Conservation (phyloP, 1,284 basidiomycete species). For the Cystobasidium pallidum region DNA sequence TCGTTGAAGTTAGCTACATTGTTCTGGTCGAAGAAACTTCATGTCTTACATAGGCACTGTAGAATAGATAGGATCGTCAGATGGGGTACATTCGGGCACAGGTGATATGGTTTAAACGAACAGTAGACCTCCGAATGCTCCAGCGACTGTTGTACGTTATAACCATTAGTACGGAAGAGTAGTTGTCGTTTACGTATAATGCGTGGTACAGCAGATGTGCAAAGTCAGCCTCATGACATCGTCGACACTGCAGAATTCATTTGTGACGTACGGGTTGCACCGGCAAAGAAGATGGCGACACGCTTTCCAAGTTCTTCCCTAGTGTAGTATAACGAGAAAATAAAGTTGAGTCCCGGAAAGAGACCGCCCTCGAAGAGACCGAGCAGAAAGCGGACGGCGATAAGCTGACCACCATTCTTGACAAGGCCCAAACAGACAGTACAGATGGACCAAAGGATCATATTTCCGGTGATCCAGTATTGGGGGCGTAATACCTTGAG, state of each 20-base stretch:
- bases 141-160: constrained; percentile 46
- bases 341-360: constrained; percentile 52
- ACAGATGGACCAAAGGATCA: constrained; percentile 51
- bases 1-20: too few species aligned
- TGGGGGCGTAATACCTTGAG: constrained; percentile 52
- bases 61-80: too few species aligned
- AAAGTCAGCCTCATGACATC: neutral
- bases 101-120: too few species aligned
- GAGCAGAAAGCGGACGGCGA: constrained; percentile 46
- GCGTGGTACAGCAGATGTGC: neutral
- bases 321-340: constrained; percentile 53
- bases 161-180: too few species aligned
- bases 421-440: constrained; percentile 51
- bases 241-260: too few species aligned
- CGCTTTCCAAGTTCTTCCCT: constrained; percentile 49
- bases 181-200: neutral
- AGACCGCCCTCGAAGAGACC: constrained; percentile 50
- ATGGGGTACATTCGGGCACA: too few species aligned
- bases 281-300: constrained; percentile 56
- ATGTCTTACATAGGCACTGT: too few species aligned
- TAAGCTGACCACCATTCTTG: constrained; percentile 42
- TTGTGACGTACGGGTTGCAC: constrained; percentile 48
- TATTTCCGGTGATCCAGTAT: constrained; percentile 48
- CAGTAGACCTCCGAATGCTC: constrained; percentile 54
- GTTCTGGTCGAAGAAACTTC: too few species aligned